These are phyloP conservation scores for Euphorbia tirucalli DNA, from an alignment of 345 rosid genomes.

Conservation along the genomic window DNA sequence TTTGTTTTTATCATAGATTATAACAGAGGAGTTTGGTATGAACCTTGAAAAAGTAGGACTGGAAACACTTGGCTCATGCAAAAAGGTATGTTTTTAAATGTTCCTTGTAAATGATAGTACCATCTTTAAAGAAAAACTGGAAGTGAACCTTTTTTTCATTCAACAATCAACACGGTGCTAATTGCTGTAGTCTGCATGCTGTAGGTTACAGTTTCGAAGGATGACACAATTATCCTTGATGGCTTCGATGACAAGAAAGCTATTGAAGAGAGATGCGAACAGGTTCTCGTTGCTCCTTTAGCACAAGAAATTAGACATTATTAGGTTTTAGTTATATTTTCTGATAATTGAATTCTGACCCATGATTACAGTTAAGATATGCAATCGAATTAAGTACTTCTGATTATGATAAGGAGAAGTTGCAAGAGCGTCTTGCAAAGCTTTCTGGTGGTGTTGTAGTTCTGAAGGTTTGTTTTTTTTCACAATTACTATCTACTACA, in stretches of 20 bases:
- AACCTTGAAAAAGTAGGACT: conserved; percentile 80
- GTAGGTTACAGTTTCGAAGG: conserved; percentile 35
- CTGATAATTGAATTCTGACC: neutral
- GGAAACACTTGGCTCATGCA: conserved; percentile 81
- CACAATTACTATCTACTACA: neutral
- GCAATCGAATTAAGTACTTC: conserved; percentile 36
- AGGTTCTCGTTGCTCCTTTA: conserved; percentile 24
- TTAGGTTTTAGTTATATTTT: neutral
- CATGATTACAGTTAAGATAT: conserved; percentile 30
- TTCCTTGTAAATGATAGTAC: conserved; percentile 1
- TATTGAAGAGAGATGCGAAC: conserved; percentile 45
- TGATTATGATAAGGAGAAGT: conserved; percentile 29
- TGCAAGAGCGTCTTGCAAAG: conserved; percentile 26
- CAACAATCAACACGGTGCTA: neutral
- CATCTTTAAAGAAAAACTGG: neutral
- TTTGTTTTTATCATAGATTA: conserved; percentile 43
- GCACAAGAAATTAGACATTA: neutral
- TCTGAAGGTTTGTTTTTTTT: conserved; percentile 15
- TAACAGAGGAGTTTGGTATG: conserved; percentile 91
- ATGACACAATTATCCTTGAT: conserved; percentile 39
- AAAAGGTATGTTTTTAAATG: conserved; percentile 45
- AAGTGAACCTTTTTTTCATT: neutral
- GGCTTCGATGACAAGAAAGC: conserved; percentile 39
- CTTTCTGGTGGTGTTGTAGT: conserved; percentile 30
- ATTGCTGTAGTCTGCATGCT: neutral